These are phyloP conservation scores for Nitzschia palea DNA, from an alignment of 108 stramenopile genomes.

Conservation along the genomic window DNA sequence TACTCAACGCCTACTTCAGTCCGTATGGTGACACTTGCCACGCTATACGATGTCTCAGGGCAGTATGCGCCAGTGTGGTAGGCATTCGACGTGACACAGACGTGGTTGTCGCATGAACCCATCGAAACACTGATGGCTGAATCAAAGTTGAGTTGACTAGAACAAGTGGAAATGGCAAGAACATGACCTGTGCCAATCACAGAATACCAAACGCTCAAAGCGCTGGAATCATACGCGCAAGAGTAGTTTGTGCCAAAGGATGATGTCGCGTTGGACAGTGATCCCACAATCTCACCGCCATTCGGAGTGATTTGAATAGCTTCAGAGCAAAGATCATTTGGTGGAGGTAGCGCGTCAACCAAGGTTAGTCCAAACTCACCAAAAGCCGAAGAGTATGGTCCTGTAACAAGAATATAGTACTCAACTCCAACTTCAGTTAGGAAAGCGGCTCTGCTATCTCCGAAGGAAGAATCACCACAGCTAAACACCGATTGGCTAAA, in stretches of 20 bases:
- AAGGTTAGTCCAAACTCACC: background rate
- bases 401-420: background rate
- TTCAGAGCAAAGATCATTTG: conserved; percentile 1
- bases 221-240: background rate
- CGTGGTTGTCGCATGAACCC: conserved; percentile 2
- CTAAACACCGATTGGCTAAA: background rate
- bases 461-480: too few species aligned
- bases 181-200: background rate
- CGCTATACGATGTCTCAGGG: background rate
- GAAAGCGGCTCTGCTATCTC: too few species aligned
- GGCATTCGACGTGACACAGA: background rate
- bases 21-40: background rate
- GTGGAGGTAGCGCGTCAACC: background rate
- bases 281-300: background rate
- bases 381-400: background rate
- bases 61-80: conserved; percentile 1
- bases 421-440: background rate
- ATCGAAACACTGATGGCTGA: background rate
- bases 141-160: background rate
- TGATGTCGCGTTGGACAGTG: background rate
- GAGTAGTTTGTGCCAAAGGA: background rate
- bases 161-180: conserved; percentile 5
- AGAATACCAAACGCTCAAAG: conserved; percentile 5
- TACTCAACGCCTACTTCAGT: conserved; percentile 2
- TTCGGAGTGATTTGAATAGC: background rate